phyloP scores from a whole-genome alignment of 2,329 filamentous ascomycete genomes.

The Biscogniauxia sp. region DNA sequence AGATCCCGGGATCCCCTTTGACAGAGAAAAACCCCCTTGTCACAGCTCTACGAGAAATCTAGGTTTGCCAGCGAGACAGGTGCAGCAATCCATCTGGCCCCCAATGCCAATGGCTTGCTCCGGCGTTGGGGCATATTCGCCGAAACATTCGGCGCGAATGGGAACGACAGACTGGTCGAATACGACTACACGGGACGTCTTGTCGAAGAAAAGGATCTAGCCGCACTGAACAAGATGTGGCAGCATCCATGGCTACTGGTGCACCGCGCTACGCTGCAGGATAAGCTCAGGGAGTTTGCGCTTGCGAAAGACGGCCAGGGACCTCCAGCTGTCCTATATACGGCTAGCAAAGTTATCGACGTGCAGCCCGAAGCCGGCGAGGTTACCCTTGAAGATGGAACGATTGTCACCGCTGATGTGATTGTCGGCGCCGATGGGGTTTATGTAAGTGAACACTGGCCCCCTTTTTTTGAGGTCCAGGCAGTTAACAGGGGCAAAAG shows the following conservation, averaged over 20 bases:
- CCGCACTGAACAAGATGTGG: slow-evolving; percentile 43
- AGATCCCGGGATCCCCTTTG: background rate
- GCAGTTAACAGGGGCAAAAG: slow-evolving; percentile 3
- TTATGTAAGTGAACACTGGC: slow-evolving; percentile 12
- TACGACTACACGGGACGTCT: slow-evolving; percentile 17
- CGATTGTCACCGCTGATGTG: slow-evolving; percentile 12
- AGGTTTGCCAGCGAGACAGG: slow-evolving; percentile 54
- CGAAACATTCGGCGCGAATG: slow-evolving; percentile 37
- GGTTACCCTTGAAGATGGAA: slow-evolving; percentile 15
- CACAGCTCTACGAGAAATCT: slow-evolving; percentile 57
- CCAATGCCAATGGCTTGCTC: slow-evolving; percentile 60
- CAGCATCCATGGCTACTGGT: slow-evolving; percentile 51
- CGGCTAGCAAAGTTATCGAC: slow-evolving; percentile 9
- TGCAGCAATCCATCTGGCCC: slow-evolving; percentile 61
- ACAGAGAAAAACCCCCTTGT: background rate
- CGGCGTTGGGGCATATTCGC: slow-evolving; percentile 37
- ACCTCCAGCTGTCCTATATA: slow-evolving; percentile 37
- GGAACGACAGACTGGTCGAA: slow-evolving; percentile 25
- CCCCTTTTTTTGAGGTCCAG: background rate
- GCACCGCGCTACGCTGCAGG: slow-evolving; percentile 53
- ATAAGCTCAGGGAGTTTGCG: slow-evolving; percentile 47
- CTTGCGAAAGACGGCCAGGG: slow-evolving; percentile 33
- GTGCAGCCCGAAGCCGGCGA: slow-evolving; percentile 14
- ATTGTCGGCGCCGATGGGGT: slow-evolving; percentile 25
- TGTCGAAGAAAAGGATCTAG: slow-evolving; percentile 33